Evolutionary conservation across 768 basidiomycete species (phyloP).

Genomic region (Baorangia bicolor): DNA sequence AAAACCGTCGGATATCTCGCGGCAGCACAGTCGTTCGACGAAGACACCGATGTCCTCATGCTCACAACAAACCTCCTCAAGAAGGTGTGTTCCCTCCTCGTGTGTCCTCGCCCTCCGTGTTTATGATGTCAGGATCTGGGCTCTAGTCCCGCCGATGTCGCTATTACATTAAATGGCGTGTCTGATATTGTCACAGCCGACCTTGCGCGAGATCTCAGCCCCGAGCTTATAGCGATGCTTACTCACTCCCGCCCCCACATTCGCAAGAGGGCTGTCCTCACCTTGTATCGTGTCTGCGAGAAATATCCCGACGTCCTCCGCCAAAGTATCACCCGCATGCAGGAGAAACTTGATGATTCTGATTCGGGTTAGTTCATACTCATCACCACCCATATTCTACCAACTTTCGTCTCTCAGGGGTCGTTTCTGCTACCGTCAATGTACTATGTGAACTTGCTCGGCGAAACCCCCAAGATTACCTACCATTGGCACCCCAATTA

Average conservation of each 20-base stretch:
- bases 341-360: constrained; percentile 78
- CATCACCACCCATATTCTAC: neutral
- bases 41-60: constrained; percentile 97
- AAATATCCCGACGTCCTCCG: constrained; percentile 79
- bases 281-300: constrained; percentile 74
- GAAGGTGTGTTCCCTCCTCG: constrained; percentile 57
- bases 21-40: constrained; percentile 84
- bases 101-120: constrained; percentile 1
- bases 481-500: constrained; percentile 85
- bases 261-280: constrained; percentile 86
- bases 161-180: constrained; percentile 78
- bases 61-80: constrained; percentile 94
- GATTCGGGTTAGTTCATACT: constrained; percentile 52
- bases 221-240: constrained; percentile 81
- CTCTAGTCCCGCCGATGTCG: constrained; percentile 71
- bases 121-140: constrained; percentile 63
- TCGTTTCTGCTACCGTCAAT: constrained; percentile 92
- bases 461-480: constrained; percentile 73
- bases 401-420: constrained; percentile 48
- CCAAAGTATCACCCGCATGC: constrained; percentile 64
- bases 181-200: constrained; percentile 83
- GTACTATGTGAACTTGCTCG: constrained; percentile 91
- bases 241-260: constrained; percentile 88
- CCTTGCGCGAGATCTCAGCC: constrained; percentile 86
- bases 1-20: constrained; percentile 97